These are phyloP conservation scores for Hypoxylon sp. DNA, from an alignment of 2,329 filamentous ascomycete genomes.

Conservation along the genomic window DNA sequence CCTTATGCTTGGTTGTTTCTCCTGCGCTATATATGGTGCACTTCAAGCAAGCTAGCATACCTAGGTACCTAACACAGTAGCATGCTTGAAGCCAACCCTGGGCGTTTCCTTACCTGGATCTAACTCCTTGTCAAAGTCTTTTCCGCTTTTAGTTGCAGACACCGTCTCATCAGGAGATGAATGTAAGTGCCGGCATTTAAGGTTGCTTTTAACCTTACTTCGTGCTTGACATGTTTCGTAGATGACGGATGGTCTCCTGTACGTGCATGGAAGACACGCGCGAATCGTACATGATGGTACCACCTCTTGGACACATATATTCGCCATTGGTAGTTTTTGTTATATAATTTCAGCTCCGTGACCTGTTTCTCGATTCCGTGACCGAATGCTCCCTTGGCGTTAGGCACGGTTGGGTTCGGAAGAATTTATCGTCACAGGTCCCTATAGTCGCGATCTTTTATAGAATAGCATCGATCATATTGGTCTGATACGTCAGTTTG, in stretches of 20 bases:
- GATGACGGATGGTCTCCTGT: conserved; percentile 7
- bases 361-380: conserved; percentile 28
- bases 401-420: conserved; percentile 6
- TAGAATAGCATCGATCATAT: conserved; percentile 20
- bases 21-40: conserved; percentile 21
- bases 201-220: conserved; percentile 29
- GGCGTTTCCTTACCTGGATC: conserved; percentile 22
- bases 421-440: conserved; percentile 9
- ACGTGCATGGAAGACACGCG: conserved; percentile 22
- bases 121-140: conserved; percentile 32
- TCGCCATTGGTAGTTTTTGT: conserved; percentile 22
- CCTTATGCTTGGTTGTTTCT: background rate
- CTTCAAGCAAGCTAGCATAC: conserved; percentile 24
- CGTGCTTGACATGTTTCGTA: conserved; percentile 12
- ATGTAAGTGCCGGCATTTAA: conserved; percentile 29
- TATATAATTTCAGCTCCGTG: conserved; percentile 28
- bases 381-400: conserved; percentile 25
- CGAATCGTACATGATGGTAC: conserved; percentile 29
- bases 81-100: conserved; percentile 19
- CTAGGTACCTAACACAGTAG: background rate
- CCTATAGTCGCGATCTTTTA: conserved; percentile 19
- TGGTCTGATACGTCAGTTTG: conserved; percentile 34
- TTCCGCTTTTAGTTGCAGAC: conserved; percentile 29
- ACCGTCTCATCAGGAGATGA: conserved; percentile 29
- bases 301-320: conserved; percentile 10